Base-by-base conservation (phyloP, 305 asterid species). In the Fraxinus sp. region DNA sequence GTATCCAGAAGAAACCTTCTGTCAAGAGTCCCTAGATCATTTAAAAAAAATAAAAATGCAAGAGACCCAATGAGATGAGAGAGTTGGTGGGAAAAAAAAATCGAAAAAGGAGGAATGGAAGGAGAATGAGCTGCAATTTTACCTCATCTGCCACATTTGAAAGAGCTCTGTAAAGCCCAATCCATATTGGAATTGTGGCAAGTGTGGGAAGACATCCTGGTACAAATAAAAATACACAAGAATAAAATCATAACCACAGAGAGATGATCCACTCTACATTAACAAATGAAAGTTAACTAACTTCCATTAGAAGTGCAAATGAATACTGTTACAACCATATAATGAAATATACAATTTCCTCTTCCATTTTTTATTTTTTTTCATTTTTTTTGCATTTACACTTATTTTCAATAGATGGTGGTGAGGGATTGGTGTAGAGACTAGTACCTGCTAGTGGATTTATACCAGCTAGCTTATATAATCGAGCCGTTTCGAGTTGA, bases 1-100 rank as follows among this genome's bases (percentile, higher is more conserved):
- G 99, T 91, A 96, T 96, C 99, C 99, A 96, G 85, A 96, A 96
- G 89, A 96, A 96, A 81, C 98, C 98, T 89, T 96, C 99, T 36
- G 98, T 90, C 82, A 96, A 83, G 66, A 94, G 98, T 84, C 99
- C 99, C 99, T 96, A 85, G 4, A 85, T 46, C 83, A 78, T 33
- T 37, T 4, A 35, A 35, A 35, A 35, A 35, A 35, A 35, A 36
- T 3, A 20, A 76, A 24, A 86, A 86, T 64, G 22, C 18, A 80
- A 79, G 33, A 79, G 66, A 57, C 73, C 78, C 81, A 84, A 79
- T 22, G 32, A 66, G 52, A n/a, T 36, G 62, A 24, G 24, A 77
- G 46, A 70, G 33, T 84, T 79, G 46, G 32, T 26, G 36, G 72
- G 78, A 66, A 33, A 39, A 36, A 72, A n/a, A 22, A 3, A 18